A percentile compares a stretch with the other conserved stretches of the same genome.
Evolutionary conservation across 768 basidiomycete genomes (phyloP).

Genomic region (Podaxis sp.): DNA sequence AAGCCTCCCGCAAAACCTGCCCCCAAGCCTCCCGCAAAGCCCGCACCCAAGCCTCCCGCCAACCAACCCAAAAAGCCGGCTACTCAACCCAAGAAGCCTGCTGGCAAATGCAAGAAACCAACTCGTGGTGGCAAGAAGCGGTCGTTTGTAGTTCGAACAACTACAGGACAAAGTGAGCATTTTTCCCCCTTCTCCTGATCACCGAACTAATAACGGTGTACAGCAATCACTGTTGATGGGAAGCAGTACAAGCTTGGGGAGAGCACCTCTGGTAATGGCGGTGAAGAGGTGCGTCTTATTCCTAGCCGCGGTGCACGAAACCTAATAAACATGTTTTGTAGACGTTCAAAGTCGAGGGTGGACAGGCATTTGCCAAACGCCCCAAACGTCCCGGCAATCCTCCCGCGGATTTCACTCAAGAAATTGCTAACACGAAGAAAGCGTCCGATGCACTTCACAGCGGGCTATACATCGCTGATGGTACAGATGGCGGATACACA

Average conservation of each 20-base stretch:
- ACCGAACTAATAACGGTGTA: not conserved
- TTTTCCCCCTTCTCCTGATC: not conserved
- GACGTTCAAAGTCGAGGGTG: slow-evolving; percentile 3
- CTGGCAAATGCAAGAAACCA: not conserved
- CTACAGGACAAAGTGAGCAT: not conserved
- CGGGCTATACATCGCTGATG: not conserved
- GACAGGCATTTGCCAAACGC: not conserved
- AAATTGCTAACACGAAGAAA: not conserved
- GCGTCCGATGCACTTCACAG: not conserved
- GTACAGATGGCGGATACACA: not conserved
- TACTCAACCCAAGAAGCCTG: not conserved
- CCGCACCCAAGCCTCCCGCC: not conserved
- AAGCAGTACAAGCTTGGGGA: not conserved
- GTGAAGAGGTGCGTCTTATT: not conserved
- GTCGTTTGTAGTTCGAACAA: not conserved
- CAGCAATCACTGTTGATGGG: slow-evolving; percentile 5
- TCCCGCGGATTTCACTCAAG: not conserved
- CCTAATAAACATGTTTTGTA: not conserved
- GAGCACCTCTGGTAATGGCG: not conserved
- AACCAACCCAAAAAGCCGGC: not conserved
- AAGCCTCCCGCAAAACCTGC: not conserved
- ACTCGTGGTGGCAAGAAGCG: not conserved
- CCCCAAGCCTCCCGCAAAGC: not conserved
- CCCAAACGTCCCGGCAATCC: not conserved
- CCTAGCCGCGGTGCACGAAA: not conserved